Percentiles rank a stretch among this genome's conserved stretches.
These are phyloP conservation scores for Aspergillus latus DNA, from an alignment of 2,329 filamentous ascomycete species.

Conservation along the genomic window DNA sequence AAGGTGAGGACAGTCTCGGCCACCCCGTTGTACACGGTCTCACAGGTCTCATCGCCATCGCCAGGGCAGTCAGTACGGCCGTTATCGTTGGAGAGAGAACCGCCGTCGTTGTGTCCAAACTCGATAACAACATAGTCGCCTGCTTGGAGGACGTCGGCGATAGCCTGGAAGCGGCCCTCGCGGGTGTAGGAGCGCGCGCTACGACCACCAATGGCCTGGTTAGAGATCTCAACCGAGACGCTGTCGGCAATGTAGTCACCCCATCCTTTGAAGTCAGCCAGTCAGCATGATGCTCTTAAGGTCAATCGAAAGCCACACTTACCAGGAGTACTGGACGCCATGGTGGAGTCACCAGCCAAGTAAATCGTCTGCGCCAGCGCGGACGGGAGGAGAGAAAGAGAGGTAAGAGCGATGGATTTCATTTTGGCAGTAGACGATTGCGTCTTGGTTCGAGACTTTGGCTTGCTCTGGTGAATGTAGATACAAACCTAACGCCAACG, in stretches of 20 bases:
- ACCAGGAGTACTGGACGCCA: conserved; percentile 29
- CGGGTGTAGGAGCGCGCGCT: conserved; percentile 66
- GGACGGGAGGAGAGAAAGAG: conserved; percentile 26
- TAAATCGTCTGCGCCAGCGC: conserved; percentile 30
- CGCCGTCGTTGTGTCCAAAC: conserved; percentile 72
- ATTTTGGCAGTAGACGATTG: conserved; percentile 15
- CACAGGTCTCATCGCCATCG: conserved; percentile 54
- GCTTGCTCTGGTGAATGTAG: neutral
- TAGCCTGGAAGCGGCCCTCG: conserved; percentile 63
- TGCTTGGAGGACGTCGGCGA: conserved; percentile 53
- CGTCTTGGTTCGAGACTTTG: neutral
- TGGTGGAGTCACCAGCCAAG: conserved; percentile 39
- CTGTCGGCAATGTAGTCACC: conserved; percentile 60
- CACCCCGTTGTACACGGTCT: conserved; percentile 52
- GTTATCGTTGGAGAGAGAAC: conserved; percentile 59
- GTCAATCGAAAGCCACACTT: neutral
- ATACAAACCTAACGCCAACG: neutral
- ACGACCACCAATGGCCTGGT: conserved; percentile 66
- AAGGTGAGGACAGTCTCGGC: conserved; percentile 61
- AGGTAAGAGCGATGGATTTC: conserved; percentile 20
- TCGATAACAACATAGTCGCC: conserved; percentile 70
- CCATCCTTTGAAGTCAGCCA: conserved; percentile 52
- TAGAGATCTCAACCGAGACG: conserved; percentile 53
- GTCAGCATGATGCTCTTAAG: neutral
- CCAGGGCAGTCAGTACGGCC: conserved; percentile 61